phyloP scores from a whole-genome alignment of 2,329 filamentous ascomycete species.

The Septoria linicola region DNA sequence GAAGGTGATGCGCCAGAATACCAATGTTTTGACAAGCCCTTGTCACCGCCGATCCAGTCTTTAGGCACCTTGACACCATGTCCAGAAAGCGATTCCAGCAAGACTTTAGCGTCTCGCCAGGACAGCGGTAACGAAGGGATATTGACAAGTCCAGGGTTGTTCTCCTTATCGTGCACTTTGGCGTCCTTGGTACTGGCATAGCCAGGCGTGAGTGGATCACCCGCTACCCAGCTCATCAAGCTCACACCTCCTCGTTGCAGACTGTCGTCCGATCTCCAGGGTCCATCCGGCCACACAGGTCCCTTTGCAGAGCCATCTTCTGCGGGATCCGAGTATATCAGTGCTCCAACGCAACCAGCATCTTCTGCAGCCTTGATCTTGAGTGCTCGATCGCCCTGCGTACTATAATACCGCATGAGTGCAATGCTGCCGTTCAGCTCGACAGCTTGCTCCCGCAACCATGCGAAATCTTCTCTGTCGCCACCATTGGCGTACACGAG shows the following conservation, averaged over 20 bases:
- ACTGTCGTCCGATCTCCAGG: conserved; percentile 75
- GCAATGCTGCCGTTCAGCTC: conserved; percentile 77
- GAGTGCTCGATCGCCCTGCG: conserved; percentile 68
- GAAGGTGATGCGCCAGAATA: conserved; percentile 63
- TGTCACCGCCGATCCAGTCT: conserved; percentile 73
- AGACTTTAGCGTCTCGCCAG: conserved; percentile 80
- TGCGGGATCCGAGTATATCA: conserved; percentile 88
- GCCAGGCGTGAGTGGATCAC: conserved; percentile 89
- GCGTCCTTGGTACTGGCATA: conserved; percentile 69
- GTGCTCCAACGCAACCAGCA: conserved; percentile 79
- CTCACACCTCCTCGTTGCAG: conserved; percentile 82
- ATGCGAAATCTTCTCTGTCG: conserved; percentile 76
- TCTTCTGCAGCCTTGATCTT: conserved; percentile 90
- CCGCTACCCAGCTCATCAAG: conserved; percentile 77
- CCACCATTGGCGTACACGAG: conserved; percentile 93
- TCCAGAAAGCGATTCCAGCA: conserved; percentile 74
- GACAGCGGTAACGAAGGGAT: conserved; percentile 90
- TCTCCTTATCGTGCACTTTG: conserved; percentile 65
- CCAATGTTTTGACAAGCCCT: conserved; percentile 65
- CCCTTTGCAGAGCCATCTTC: conserved; percentile 71
- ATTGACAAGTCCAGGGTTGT: conserved; percentile 69
- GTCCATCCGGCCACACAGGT: conserved; percentile 70
- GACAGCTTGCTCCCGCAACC: conserved; percentile 68
- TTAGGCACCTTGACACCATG: conserved; percentile 67
- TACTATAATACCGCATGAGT: conserved; percentile 76